phyloP scores from a whole-genome alignment of 257 asterid genomes.

The Anisodus acutangulus region DNA sequence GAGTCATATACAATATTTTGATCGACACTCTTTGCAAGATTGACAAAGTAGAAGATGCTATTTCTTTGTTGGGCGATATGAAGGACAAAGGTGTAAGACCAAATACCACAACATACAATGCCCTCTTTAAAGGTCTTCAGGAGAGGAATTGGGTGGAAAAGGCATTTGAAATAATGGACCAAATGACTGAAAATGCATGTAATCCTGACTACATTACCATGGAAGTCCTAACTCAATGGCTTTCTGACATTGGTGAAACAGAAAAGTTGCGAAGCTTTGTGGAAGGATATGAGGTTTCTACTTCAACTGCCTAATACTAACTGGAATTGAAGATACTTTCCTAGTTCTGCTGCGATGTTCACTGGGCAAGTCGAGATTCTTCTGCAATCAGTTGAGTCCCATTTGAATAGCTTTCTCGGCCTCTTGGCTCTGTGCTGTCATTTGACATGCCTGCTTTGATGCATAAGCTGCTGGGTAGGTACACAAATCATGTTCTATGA shows the following conservation, averaged over 20 bases:
- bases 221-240: slow-evolving; percentile 82
- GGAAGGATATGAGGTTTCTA: slow-evolving; percentile 54
- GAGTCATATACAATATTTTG: slow-evolving; percentile 67
- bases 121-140: slow-evolving; percentile 72
- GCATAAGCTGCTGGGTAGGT: slow-evolving; percentile 21
- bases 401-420: slow-evolving; percentile 2
- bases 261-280: slow-evolving; percentile 62
- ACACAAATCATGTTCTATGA: not conserved
- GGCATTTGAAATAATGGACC: slow-evolving; percentile 73
- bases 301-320: slow-evolving; percentile 31
- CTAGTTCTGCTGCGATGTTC: not conserved
- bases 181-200: slow-evolving; percentile 70
- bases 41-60: slow-evolving; percentile 61
- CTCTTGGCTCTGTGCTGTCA: slow-evolving; percentile 12
- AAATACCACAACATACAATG: slow-evolving; percentile 68
- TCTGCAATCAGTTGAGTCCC: slow-evolving; percentile 24
- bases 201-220: slow-evolving; percentile 79
- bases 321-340: not conserved
- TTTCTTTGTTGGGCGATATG: slow-evolving; percentile 74
- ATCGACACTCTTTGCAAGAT: slow-evolving; percentile 70
- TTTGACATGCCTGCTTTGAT: slow-evolving; percentile 15
- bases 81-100: slow-evolving; percentile 63
- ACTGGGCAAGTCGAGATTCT: not conserved
- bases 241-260: slow-evolving; percentile 65
- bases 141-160: slow-evolving; percentile 65